Base-by-base conservation (phyloP, 257 asterid genomes). In the Datura wrightii region DNA sequence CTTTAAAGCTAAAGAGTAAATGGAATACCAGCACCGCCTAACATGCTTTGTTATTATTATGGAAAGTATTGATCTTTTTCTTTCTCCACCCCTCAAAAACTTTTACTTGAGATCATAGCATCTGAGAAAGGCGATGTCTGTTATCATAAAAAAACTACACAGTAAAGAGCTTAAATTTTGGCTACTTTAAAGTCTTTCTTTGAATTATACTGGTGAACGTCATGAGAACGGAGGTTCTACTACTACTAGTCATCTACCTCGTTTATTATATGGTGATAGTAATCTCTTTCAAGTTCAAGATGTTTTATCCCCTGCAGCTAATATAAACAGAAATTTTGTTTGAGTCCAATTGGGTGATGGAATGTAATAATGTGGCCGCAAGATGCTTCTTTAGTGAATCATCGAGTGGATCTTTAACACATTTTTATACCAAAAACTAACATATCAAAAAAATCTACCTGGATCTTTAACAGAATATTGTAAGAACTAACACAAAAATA, bases 1-100 rank as follows among this genome's bases (percentile, higher is more conserved):
- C 37, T 71, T 42, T n/a, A 42, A 65, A 46, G 62, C 62, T 76
- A 76, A 74, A 74, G 24, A 24, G 24, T 9, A 74, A 24, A 74
- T 13, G 44, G 48, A 74, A 74, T 19, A 24, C 44, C 60, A 74
- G 44, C 44, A 11, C 62, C 2, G 3, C 6, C 42, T 11, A 31
- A 76, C 81, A 13, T 48, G 81, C 81, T 52, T 4, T 48, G 81
- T 50, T 74, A 1, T 50, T 50, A 24, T 50, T 50, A 6, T 0
- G 14, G 11, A 50, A 76, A 50, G 81, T 13, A 50, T 11, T 1
- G 79, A 41, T 70, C 36, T 18, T 70, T 18, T 50, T 50, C 39
- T 1, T 11, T 76, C 46, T 50, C 46, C 81, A 76, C 1, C 62
- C 81, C 62, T 24, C 46, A 6, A 50, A 13, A 18, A 5, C 24